Evolutionary conservation across 2,329 filamentous ascomycete genomes (phyloP), one percentile per base, ranked within the genome.

Genomic region (Grosmannia clavigera): DNA sequence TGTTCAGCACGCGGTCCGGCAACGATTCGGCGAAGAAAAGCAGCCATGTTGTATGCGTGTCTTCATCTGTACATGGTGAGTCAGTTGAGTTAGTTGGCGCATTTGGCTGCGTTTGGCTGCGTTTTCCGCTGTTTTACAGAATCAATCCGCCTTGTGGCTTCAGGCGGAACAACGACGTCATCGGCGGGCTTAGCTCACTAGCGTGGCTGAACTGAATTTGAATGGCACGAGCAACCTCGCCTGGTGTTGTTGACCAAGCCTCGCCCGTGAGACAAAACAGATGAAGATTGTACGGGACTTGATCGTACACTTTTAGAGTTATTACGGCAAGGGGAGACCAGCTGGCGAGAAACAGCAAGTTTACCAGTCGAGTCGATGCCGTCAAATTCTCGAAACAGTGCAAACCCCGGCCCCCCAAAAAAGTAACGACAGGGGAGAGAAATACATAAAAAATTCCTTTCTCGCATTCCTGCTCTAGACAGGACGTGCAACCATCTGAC

Each of bases 21-120:
- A 63, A 97, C 90, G 64, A 97, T 89, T 71, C 95, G 90, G 67
- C 92, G 88, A 65, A 97, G 81, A 63, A 97, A 75, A 27, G 86
- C 90, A 59, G 87, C 80, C 89, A 86, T 40, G 38, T 84, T 48
- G 25, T 64, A 43, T 60, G 6, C 25, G 19, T 14, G 40, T 27
- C 40, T 19, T 46, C 22, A 25, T 22, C 5, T 33, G 55, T 27
- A 29, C 29, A 57, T 48, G 43, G 43, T 46, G 5, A 19, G 19
- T 5, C 43, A n/a, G 19, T 19, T 7, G 19, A 46, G 43, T 46
- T 46, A 19, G n/a, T n/a, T 29, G 31, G 10, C 7, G 33, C 33
- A 5, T 10, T 19, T 33, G 52, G 11, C 5, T 40, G 33, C 9
- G 40, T 55, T 33, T 55, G n/a, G 19, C 35, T 22, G 22, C 22